These are phyloP conservation scores for Epichloe bromicola DNA, from an alignment of 2,329 filamentous ascomycete genomes.

Conservation along the genomic window DNA sequence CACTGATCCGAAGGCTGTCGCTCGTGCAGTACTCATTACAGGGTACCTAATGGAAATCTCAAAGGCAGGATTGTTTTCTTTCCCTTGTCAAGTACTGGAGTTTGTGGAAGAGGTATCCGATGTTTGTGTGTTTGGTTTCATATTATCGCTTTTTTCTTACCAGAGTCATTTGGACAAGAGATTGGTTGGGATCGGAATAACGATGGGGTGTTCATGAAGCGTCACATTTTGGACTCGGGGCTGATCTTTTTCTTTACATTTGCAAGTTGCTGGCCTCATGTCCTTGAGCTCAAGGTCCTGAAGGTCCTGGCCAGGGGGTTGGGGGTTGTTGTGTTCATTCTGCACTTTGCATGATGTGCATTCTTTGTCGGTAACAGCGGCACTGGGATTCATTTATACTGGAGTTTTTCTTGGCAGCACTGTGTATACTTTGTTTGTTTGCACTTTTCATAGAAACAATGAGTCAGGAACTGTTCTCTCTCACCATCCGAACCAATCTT, in stretches of 20 bases:
- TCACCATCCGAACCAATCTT: too few species aligned
- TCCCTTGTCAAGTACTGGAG: not conserved
- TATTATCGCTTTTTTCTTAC: not conserved
- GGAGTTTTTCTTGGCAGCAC: not conserved
- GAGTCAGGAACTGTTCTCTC: not conserved
- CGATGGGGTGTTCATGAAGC: not conserved
- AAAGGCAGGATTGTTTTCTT: not conserved
- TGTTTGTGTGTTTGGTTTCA: not conserved
- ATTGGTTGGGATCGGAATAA: not conserved
- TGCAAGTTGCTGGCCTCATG: not conserved
- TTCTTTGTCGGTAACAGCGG: not conserved
- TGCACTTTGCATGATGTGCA: not conserved
- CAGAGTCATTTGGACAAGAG: not conserved
- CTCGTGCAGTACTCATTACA: not conserved
- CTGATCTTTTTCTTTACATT: not conserved
- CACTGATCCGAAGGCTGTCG: not conserved
- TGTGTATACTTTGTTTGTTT: not conserved
- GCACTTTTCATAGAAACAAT: not conserved
- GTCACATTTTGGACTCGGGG: not conserved
- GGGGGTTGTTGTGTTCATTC: not conserved
- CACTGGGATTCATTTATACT: not conserved
- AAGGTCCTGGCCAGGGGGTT: not conserved
- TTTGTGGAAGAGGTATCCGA: not conserved
- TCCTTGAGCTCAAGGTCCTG: not conserved
- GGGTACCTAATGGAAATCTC: not conserved